Evolutionary conservation across 176 grass and related monocot species (phyloP), one percentile per base, ranked within the genome.

Genomic region (Cocos nucifera): DNA sequence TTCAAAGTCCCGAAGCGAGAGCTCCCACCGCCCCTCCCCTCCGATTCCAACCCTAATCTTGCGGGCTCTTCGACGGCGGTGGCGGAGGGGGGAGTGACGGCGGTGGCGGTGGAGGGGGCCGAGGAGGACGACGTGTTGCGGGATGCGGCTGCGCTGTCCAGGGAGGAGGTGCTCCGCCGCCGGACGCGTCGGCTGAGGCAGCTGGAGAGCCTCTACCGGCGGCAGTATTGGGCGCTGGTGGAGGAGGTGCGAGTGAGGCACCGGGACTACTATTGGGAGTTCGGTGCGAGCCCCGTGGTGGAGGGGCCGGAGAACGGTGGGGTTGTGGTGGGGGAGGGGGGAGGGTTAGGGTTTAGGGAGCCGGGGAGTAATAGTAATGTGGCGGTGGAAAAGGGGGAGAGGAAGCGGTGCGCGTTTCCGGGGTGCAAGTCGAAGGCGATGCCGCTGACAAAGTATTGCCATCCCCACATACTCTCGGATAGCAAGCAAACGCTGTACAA

Each of bases 391-490:
- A 44, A 44, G 35, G 35, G 35, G 35, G 35, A 44, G 35, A 44
- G 35, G 35, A 44, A 44, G 9, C 35, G 35, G 35, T 44, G 35
- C 35, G 35, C 35, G 7, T 44, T 44, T 10, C 2, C 35, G 2
- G 35, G 35, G 1, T 44, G 35, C 10, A 44, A 44, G 35, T 3
- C 35, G 35, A 44, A 12, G 35, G 35, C 94, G 26, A 98, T 98
- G 94, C 68, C 84, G 21, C 75, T 91, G 71, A 79, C 88, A 4
- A 80, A 23, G 69, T 98, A 54, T 59, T 98, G 94, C 23, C 87
- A 92, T 74, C 69, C 73, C 23, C 94, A 98, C 80, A 89, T 98
- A 49, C 80, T 98, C 22, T 77, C 64, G 0, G 88, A 98, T 56
- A 67, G 26, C 1, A 86, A 76, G 10, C 93, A 98, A 81, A 69